Evolutionary conservation across 202 grass and related monocot species (phyloP).

Genomic region (Hordeum pubiflorum): DNA sequence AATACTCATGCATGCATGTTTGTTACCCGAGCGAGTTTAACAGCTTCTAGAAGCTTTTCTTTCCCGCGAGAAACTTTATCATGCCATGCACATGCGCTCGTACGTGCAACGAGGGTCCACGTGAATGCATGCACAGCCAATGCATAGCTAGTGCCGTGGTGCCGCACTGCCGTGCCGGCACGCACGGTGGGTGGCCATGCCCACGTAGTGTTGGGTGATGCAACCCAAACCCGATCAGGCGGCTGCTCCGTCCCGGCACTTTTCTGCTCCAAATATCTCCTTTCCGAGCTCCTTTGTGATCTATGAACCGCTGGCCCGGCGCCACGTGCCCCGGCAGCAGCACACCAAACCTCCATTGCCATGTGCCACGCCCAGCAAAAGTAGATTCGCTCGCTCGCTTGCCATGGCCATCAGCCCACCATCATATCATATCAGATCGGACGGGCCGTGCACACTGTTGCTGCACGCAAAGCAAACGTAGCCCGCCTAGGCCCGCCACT

Average conservation of each 20-base stretch:
- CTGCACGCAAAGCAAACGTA: not conserved
- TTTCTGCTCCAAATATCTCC: not conserved
- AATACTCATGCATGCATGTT: too few relatives aligned
- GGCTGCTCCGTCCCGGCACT: not conserved
- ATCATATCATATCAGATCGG: not conserved
- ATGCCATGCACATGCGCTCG: too few relatives aligned
- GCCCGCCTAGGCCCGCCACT: not conserved
- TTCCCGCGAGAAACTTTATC: too few relatives aligned
- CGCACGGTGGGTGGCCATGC: not conserved
- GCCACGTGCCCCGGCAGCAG: not conserved
- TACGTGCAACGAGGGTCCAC: too few relatives aligned
- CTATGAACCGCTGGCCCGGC: not conserved
- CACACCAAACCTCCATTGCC: not conserved
- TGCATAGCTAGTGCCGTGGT: too few relatives aligned
- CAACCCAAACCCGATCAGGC: not conserved
- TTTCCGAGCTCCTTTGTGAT: too few relatives aligned
- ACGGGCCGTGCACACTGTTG: not conserved
- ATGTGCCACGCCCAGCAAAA: not conserved
- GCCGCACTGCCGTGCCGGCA: not conserved
- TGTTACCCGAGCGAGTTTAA: too few relatives aligned
- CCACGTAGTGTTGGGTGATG: not conserved
- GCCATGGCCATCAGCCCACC: not conserved
- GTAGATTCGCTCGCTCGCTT: not conserved
- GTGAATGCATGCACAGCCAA: too few relatives aligned
- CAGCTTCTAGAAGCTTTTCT: too few relatives aligned